Evolutionary conservation across 1,284 basidiomycete genomes (phyloP).

Genomic region (Melampsora larici-populina): DNA sequence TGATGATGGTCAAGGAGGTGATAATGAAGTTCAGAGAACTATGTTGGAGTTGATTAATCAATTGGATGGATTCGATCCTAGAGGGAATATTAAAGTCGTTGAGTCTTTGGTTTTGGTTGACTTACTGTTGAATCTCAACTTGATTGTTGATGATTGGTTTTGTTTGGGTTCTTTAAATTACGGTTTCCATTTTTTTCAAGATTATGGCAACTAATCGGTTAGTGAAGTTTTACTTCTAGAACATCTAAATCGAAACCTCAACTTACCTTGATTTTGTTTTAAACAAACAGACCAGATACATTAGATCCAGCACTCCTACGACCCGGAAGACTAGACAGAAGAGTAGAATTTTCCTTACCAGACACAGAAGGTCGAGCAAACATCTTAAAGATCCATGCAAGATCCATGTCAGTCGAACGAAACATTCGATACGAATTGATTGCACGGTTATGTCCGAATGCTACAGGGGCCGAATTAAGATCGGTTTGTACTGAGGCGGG

Average conservation of each 20-base stretch:
- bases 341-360: slow-evolving; percentile 92
- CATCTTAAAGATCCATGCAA: slow-evolving; percentile 93
- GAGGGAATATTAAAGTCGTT: slow-evolving; percentile 96
- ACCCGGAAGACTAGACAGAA: slow-evolving; percentile 90
- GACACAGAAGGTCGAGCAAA: slow-evolving; percentile 95
- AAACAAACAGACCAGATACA: slow-evolving; percentile 76
- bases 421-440: slow-evolving; percentile 98
- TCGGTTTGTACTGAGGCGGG: slow-evolving; percentile 98
- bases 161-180: not conserved
- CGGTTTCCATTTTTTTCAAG: slow-evolving; percentile 3
- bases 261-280: not conserved
- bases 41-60: slow-evolving; percentile 99
- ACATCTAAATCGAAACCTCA: not conserved
- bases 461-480: slow-evolving; percentile 93
- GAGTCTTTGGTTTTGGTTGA: not conserved
- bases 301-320: slow-evolving; percentile 93
- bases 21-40: slow-evolving; percentile 99
- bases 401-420: slow-evolving; percentile 96
- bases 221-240: slow-evolving; percentile 47
- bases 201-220: slow-evolving; percentile 97
- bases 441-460: slow-evolving; percentile 93
- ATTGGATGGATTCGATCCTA: slow-evolving; percentile 94
- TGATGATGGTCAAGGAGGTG: slow-evolving; percentile 97
- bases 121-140: too few species aligned
- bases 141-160: not conserved